phyloP scores from a whole-genome alignment of 805 yeast species.

The Scheffersomyces coipomensis region DNA sequence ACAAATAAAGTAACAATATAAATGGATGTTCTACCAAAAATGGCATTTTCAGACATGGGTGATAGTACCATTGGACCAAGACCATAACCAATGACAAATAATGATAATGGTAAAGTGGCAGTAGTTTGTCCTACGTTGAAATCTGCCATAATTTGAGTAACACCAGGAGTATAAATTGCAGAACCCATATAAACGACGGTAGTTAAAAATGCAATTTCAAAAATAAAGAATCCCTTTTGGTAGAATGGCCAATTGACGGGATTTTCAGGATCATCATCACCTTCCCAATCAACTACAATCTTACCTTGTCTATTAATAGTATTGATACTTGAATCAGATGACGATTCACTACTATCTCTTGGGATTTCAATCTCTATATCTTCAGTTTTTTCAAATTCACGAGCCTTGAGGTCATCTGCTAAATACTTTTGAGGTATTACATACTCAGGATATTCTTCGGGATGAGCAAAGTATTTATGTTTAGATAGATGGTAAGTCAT shows the following conservation, averaged over 20 bases:
- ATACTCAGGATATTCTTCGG: slow-evolving; percentile 28
- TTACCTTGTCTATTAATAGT: not conserved
- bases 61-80: slow-evolving; percentile 58
- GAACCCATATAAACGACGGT: slow-evolving; percentile 56
- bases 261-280: slow-evolving; percentile 45
- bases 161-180: slow-evolving; percentile 54
- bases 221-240: slow-evolving; percentile 37
- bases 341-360: not conserved
- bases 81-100: slow-evolving; percentile 62
- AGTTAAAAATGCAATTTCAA: slow-evolving; percentile 45
- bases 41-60: slow-evolving; percentile 56
- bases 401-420: slow-evolving; percentile 1
- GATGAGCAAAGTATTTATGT: slow-evolving; percentile 18
- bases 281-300: not conserved
- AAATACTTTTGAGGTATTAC: slow-evolving; percentile 31
- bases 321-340: not conserved
- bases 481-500: slow-evolving; percentile 23
- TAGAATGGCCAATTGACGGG: slow-evolving; percentile 56
- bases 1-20: slow-evolving; percentile 46
- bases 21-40: slow-evolving; percentile 51
- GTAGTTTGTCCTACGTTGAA: slow-evolving; percentile 42
- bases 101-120: slow-evolving; percentile 50
- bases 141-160: slow-evolving; percentile 41
- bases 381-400: not conserved
- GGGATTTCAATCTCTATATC: not conserved